Evolutionary conservation across 177 flowering plant species (phyloP), one percentile per base, ranked within the genome.

Genomic region (Telopea speciosissima): DNA sequence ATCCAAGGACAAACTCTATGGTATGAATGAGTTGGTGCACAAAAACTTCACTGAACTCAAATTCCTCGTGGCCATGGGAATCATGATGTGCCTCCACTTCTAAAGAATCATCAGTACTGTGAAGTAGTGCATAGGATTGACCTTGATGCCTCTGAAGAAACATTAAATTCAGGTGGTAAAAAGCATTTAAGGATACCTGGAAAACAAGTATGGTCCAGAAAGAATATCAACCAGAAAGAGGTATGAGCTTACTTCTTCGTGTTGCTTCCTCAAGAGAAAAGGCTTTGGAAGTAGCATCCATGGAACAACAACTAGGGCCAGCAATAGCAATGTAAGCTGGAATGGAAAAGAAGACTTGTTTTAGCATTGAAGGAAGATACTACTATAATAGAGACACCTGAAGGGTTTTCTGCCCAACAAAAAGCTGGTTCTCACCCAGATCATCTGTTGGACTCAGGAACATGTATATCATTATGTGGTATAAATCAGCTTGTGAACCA

Each of bases 261-360:
- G 93, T 79, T 95, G 97, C 75, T 74, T 81, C 85, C 91, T 93
- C 83, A 95, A 77, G 64, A 93, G 75, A 75, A 95, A 90, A 49
- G 97, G 99, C 84, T 91, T 95, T 63, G 99, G 99, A 44, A 95
- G 66, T 52, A 95, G 88, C 99, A 95, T 95, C 97, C 99, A 95
- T 63, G 97, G 99, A n/a, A 94, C 97, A 75, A 96, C 79, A 66
- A 94, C 85, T 68, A 94, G 78, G 26, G 99, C 91, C 72, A 91
- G 79, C 13, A 87, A 68, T 45, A 94, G 75, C 45, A 92, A 83
- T 68, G 84, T 89, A 74, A 87, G 74, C 97, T 94, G 89, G 63
- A 80, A 77, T 25, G 2, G 54, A 54, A 36, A 11, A 74, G 31
- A 70, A 45, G 59, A 36, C 40, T 36, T 36, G 0, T 5, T 36